Percentiles rank a stretch among this genome's conserved stretches.
phyloP scores from a whole-genome alignment of 306 rosid species.

The Arachis hypogaea region DNA sequence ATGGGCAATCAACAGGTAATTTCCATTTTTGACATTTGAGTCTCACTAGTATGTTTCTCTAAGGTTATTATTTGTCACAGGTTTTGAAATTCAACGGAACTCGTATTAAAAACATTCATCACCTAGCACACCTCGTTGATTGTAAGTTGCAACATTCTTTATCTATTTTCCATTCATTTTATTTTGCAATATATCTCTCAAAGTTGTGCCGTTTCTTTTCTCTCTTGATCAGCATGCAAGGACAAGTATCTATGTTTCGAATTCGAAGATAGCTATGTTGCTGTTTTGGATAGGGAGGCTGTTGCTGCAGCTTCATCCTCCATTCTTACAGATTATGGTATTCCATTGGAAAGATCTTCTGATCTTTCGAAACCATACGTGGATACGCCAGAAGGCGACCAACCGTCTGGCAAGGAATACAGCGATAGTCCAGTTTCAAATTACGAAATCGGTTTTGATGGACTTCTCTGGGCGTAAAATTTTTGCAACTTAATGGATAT shows the following conservation, averaged over 20 bases:
- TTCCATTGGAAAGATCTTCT: constrained; percentile 84
- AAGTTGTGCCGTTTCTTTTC: constrained; percentile 40
- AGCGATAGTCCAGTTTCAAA: constrained; percentile 79
- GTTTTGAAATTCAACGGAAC: constrained; percentile 82
- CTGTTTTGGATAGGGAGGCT: constrained; percentile 80
- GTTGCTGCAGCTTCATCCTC: constrained; percentile 62
- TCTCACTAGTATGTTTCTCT: constrained; percentile 29
- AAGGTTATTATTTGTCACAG: constrained; percentile 46
- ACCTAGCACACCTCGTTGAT: constrained; percentile 88
- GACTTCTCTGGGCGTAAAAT: constrained; percentile 77
- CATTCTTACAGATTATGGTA: constrained; percentile 82
- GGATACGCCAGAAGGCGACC: constrained; percentile 54
- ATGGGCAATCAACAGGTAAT: constrained; percentile 90
- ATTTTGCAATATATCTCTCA: constrained; percentile 37
- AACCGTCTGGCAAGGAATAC: constrained; percentile 46
- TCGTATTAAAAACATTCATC: constrained; percentile 77
- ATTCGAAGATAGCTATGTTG: constrained; percentile 83
- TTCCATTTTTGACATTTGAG: constrained; percentile 4
- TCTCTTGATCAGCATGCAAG: constrained; percentile 73
- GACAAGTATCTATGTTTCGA: constrained; percentile 74
- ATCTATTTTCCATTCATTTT: constrained; percentile 9
- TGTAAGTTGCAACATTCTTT: constrained; percentile 56
- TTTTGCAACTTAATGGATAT: not conserved
- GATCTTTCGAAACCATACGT: constrained; percentile 75
- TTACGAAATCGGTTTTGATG: constrained; percentile 74